phyloP scores from a whole-genome alignment of 768 basidiomycete species.

The Agaricus blazei region DNA sequence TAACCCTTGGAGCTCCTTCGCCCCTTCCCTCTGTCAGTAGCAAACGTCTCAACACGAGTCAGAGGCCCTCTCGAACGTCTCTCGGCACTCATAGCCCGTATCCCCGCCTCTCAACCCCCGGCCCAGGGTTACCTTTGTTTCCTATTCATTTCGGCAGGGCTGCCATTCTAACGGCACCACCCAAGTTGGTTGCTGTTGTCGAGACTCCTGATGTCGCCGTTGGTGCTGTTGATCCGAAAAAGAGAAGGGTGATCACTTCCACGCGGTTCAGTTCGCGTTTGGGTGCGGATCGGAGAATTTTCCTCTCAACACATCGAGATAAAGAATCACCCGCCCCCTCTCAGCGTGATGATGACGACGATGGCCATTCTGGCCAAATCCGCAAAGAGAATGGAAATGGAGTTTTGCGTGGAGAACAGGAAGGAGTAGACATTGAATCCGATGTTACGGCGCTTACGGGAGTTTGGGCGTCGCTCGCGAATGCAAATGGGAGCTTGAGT shows the following conservation, averaged over 20 bases:
- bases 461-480: constrained; percentile 68
- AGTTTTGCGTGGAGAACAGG: constrained; percentile 12
- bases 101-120: constrained; percentile 36
- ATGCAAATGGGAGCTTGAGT: constrained; percentile 18
- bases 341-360: constrained; percentile 16
- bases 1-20: constrained; percentile 25
- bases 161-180: constrained; percentile 77
- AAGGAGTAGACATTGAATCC: constrained; percentile 57
- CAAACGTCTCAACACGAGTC: constrained; percentile 38
- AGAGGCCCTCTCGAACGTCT: constrained; percentile 35
- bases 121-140: constrained; percentile 29
- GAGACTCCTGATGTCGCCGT: constrained; percentile 88
- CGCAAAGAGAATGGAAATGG: background rate
- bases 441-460: constrained; percentile 66
- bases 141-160: constrained; percentile 59
- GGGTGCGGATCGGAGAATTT: constrained; percentile 79
- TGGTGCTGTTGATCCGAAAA: constrained; percentile 81
- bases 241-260: constrained; percentile 80
- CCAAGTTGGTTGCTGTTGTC: constrained; percentile 75
- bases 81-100: constrained; percentile 43
- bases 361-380: constrained; percentile 18
- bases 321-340: constrained; percentile 26
- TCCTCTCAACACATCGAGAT: constrained; percentile 78
- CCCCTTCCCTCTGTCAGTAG: constrained; percentile 24
- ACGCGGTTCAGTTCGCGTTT: constrained; percentile 82